phyloP scores from a whole-genome alignment of 164 flowering plant species.

The Berberis vulgaris region DNA sequence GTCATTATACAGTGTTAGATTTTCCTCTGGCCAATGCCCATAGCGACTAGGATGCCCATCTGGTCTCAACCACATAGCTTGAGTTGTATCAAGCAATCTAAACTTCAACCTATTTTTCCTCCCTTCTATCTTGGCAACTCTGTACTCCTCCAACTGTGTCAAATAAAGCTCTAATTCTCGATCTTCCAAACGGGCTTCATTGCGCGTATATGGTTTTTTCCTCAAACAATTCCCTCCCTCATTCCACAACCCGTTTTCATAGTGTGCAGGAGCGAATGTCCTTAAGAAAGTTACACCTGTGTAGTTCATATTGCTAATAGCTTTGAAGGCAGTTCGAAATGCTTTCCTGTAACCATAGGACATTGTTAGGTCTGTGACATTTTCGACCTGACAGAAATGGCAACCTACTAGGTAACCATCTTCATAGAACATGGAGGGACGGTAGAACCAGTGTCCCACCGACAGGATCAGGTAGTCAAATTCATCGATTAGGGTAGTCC shows the following conservation, averaged over 20 bases:
- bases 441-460: conserved; percentile 61
- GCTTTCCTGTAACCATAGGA: conserved; percentile 44
- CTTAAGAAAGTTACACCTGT: conserved; percentile 40
- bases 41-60: conserved; percentile 37
- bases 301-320: conserved; percentile 30
- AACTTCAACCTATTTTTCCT: conserved; percentile 19
- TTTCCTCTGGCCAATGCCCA: conserved; percentile 25
- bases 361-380: conserved; percentile 34
- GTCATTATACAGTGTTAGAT: conserved; percentile 21
- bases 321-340: conserved; percentile 42
- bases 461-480: conserved; percentile 54
- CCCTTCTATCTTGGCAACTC: conserved; percentile 20
- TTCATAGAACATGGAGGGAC: conserved; percentile 39
- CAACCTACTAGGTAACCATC: conserved; percentile 35
- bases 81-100: conserved; percentile 29
- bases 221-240: conserved; percentile 62
- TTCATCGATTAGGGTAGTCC: conserved; percentile 36
- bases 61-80: conserved; percentile 27
- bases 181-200: conserved; percentile 22
- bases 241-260: conserved; percentile 58
- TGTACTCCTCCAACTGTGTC: conserved; percentile 32
- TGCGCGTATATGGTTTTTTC: conserved; percentile 32
- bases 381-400: conserved; percentile 28
- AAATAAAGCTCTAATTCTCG: conserved; percentile 19
- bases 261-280: conserved; percentile 59